phyloP scores from a whole-genome alignment of 495 filamentous ascomycete species.

The Trichoderma gamsii region DNA sequence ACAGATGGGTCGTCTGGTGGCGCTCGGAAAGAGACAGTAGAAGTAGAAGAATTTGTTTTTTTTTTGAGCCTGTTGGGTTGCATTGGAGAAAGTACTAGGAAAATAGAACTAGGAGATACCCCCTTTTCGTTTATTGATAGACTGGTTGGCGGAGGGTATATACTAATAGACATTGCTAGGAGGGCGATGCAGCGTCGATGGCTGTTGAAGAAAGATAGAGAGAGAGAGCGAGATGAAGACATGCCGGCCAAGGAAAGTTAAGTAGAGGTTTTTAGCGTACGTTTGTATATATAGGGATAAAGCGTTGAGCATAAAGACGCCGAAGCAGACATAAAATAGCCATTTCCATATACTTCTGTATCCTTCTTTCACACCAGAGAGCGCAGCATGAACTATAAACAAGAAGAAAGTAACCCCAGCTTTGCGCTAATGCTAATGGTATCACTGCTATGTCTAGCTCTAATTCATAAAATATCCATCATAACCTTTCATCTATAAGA shows the following conservation, averaged over 20 bases:
- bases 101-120: constrained; percentile 17
- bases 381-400: neutral
- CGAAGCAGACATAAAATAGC: no score
- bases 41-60: neutral
- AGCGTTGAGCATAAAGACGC: no score
- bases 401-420: neutral
- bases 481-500: neutral
- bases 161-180: neutral
- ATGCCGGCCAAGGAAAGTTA: no score
- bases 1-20: constrained; percentile 65
- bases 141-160: constrained; percentile 1
- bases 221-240: neutral
- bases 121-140: constrained; percentile 14
- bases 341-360: neutral
- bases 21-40: neutral
- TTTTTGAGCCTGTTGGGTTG: neutral
- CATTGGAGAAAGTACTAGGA: constrained; percentile 8
- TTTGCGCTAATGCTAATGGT: neutral
- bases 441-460: neutral
- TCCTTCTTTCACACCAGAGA: no score
- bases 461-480: neutral
- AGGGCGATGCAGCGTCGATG: neutral
- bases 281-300: no score
- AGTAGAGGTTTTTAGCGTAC: no score
- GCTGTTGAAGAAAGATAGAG: neutral